Evolutionary conservation across 176 grass and related monocot species (phyloP), one percentile per base, ranked within the genome.

Genomic region (Puccinellia tenuiflora): DNA sequence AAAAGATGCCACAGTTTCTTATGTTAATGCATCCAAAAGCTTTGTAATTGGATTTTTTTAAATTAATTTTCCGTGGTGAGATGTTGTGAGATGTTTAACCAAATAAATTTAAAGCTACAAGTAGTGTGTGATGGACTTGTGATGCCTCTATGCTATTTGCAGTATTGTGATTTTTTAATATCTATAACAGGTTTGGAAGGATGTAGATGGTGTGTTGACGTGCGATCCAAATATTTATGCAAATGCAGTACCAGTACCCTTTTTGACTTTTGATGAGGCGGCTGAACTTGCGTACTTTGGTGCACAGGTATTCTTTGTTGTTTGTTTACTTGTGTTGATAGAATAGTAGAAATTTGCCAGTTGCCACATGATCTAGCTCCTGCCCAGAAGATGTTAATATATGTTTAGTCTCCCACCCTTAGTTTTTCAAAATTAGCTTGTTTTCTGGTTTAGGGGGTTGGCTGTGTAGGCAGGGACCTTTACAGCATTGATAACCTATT

Each of bases 231-330:
- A 94, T 79, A 97, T 97, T 46, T 89, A 86, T 84, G 35, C 92
- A 83, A 94, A 91, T 45, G 92, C 95, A 1, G 92, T 89, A 64
- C 86, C 95, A 5, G 95, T 97, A 33, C 95, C 95, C n/a, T 94
- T 76, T 84, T 89, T 97, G 78, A 97, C 95, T 86, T 97, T 97
- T 89, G 95, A 97, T 7, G 95, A 97, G 85, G 95, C 95, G 68
- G 90, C 95, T 91, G 95, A 97, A 82, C 95, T 97, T 88, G 95
- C 95, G 15, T 97, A 97, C 79, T 97, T 97, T 86, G 95, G 95
- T 46, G 95, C 90, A 76, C 95, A 97, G 90, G 95, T 92, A 73
- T 34, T 39, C 14, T 7, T 73, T 5, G 13, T 37, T 66, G 6
- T 48, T 73, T 73, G 29, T 50, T 47, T 51, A 51, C 16, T 5